Base-by-base conservation (phyloP, 2,329 filamentous ascomycete species). In the Graphilbum sp. region DNA sequence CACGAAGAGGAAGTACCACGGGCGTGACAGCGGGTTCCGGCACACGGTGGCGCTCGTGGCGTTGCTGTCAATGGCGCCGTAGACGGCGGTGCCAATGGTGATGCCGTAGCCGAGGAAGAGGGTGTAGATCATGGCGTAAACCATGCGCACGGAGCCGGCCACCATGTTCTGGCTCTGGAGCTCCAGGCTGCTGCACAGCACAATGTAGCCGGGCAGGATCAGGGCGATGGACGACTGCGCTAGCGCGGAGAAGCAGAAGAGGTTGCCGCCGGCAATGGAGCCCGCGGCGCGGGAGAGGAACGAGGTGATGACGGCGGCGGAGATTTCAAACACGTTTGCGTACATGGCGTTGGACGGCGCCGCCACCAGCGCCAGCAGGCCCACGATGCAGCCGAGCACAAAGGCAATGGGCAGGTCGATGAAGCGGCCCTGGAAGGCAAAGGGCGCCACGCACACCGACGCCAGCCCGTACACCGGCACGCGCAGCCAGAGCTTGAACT, bases 381-480 rank as follows among this genome's bases (percentile, higher is more conserved):
- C 84, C 0, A 92, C 66, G 16, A 87, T 60, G 49, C 72, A 77
- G 2, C 85, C 84, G 0, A 92, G 66, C 1, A 84, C 40, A 52
- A 90, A 90, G 17, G 76, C 75, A 21, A 87, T 68, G 0, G 82
- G 82, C 41, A 90, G 61, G 52, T 92, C 85, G 49, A 88, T 79
- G 31, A 77, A 72, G 4, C 82, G 71, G 3, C 79, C 81, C 40
- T 75, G 63, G 50, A 90, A 92, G 4, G 80, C 82, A 49, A 90
- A 90, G 0, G 82, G 82, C 0, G 79, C 83, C 1, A 90, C 83
- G 7, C 66, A 71, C 0, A 75, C 78, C 12, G 80, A 84, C 2
- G 84, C 83, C 6, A 86, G 57, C 0, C 85, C 85, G 47, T 84
- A 87, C 24, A 85, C 59, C 1, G 75, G 55, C 1, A 92, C 73